Evolutionary conservation across 2,329 filamentous ascomycete genomes (phyloP).

Genomic region (Blastomyces percursus): DNA sequence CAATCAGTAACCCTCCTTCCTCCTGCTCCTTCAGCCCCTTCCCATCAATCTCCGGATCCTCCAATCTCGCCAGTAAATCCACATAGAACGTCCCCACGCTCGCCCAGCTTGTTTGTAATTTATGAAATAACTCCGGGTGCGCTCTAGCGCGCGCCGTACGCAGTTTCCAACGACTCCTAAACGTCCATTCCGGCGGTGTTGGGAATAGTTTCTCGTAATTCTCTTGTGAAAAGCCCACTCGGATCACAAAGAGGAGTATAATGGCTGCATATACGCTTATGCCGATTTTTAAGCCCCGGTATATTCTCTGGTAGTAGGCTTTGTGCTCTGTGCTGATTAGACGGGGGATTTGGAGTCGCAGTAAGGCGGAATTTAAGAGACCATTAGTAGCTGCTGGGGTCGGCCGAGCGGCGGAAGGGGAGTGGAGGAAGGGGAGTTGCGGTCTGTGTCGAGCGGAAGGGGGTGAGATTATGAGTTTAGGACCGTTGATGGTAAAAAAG

Average conservation of each 20-base stretch:
- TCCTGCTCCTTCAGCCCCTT: slow-evolving; percentile 48
- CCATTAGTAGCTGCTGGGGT: slow-evolving; percentile 41
- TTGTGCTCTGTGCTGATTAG: slow-evolving; percentile 54
- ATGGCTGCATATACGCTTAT: slow-evolving; percentile 60
- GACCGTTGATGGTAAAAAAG: slow-evolving; percentile 48
- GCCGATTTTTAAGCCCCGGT: slow-evolving; percentile 58
- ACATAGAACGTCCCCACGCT: slow-evolving; percentile 51
- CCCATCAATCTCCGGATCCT: slow-evolving; percentile 59
- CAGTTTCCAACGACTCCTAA: slow-evolving; percentile 56
- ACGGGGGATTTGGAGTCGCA: slow-evolving; percentile 34
- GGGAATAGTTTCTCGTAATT: slow-evolving; percentile 63
- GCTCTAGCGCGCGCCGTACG: slow-evolving; percentile 53
- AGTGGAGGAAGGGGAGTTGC: slow-evolving; percentile 55
- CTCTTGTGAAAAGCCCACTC: slow-evolving; percentile 61
- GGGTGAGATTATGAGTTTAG: slow-evolving; percentile 42
- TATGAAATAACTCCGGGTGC: slow-evolving; percentile 45
- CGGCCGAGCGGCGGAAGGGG: slow-evolving; percentile 38
- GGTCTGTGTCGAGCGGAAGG: slow-evolving; percentile 41
- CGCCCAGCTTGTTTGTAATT: slow-evolving; percentile 56
- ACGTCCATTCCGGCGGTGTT: slow-evolving; percentile 72
- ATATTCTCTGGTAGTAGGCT: slow-evolving; percentile 44
- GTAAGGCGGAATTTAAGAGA: slow-evolving; percentile 11
- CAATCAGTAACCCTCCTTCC: slow-evolving; percentile 44
- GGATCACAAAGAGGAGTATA: slow-evolving; percentile 49
- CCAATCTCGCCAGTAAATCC: slow-evolving; percentile 53